Base-by-base conservation (phyloP, 345 rosid genomes). In the Moricandia arvensis region DNA sequence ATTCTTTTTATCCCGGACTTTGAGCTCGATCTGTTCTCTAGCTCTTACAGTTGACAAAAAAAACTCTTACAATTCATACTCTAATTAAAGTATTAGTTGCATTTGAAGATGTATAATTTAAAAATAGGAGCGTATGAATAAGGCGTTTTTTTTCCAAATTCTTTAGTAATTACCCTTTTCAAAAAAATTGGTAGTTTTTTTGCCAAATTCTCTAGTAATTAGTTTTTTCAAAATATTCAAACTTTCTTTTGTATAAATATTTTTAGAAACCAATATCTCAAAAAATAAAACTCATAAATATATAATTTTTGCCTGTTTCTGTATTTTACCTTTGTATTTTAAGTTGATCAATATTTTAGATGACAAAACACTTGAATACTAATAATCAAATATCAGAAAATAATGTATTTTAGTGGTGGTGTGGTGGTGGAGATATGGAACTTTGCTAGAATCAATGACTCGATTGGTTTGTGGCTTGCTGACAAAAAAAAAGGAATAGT, bases 391-490 rank as follows among this genome's bases (percentile, higher is more conserved):
- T 51, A n/a, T 31, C 17, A 31, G 60, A 31, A 63, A 26, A 26
- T 11, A 24, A 53, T n/a, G 16, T 21, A 58, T 51, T 33, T 72
- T 41, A 12, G 47, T 47, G 13, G 45, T 55, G 17, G 45, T 55
- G 45, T 55, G 69, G 33, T 64, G 76, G 21, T 73, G 21, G 55
- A 55, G 64, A 49, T 16, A 15, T 31, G 29, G 51, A 43, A 15
- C 17, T 33, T 68, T 1, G 27, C 26, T 75, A 34, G 63, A 59
- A 59, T 45, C 73, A 59, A 45, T 45, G 67, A 24, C 53, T 26
- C 60, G 17, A 66, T 43, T 74, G 66, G 67, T 41, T 58, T 55
- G 33, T 58, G 13, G 9, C 59, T n/a, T n/a, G n/a, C n/a, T n/a
- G n/a, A n/a, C n/a, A n/a, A n/a, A n/a, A n/a, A n/a, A n/a, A n/a